Evolutionary conservation across 208 protist genomes (phyloP).

Genomic region (Zelonia costaricensis): DNA sequence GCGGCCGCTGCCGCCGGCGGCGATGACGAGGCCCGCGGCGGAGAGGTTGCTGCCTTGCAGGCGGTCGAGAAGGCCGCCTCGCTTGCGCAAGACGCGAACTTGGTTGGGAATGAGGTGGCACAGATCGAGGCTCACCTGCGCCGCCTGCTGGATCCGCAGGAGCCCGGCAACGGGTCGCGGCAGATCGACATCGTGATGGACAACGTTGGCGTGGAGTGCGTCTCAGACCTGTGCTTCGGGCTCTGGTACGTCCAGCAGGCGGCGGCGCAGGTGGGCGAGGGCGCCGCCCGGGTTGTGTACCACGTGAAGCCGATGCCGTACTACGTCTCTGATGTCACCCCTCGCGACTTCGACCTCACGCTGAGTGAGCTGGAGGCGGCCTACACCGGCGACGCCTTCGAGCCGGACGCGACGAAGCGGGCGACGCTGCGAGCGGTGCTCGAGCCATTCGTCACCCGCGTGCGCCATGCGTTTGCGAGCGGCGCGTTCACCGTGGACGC

Average conservation of each 20-base stretch:
- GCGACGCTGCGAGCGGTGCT: conserved; percentile 24
- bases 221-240: conserved; percentile 75
- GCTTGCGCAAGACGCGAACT: conserved; percentile 40
- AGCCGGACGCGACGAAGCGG: conserved; percentile 31
- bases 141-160: conserved; percentile 25
- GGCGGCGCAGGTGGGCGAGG: not conserved
- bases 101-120: conserved; percentile 70
- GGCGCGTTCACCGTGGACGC: conserved; percentile 59
- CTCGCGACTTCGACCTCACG: conserved; percentile 67
- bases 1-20: not conserved
- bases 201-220: conserved; percentile 85
- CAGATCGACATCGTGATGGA: conserved; percentile 87
- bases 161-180: conserved; percentile 12
- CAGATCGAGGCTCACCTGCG: conserved; percentile 43
- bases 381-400: conserved; percentile 18
- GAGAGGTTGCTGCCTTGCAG: conserved; percentile 27
- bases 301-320: conserved; percentile 91
- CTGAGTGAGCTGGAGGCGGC: conserved; percentile 43
- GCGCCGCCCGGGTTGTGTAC: conserved; percentile 42
- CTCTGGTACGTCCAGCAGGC: conserved; percentile 73
- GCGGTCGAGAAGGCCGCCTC: conserved; percentile 35
- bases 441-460: conserved; percentile 47
- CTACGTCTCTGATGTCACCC: conserved; percentile 89
- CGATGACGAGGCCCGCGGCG: not conserved
- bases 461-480: conserved; percentile 41